A percentile compares a stretch with the other conserved stretches of the same genome.
Evolutionary conservation across 352 stramenopile genomes (phyloP).

Genomic region (Phytophthora sojae): DNA sequence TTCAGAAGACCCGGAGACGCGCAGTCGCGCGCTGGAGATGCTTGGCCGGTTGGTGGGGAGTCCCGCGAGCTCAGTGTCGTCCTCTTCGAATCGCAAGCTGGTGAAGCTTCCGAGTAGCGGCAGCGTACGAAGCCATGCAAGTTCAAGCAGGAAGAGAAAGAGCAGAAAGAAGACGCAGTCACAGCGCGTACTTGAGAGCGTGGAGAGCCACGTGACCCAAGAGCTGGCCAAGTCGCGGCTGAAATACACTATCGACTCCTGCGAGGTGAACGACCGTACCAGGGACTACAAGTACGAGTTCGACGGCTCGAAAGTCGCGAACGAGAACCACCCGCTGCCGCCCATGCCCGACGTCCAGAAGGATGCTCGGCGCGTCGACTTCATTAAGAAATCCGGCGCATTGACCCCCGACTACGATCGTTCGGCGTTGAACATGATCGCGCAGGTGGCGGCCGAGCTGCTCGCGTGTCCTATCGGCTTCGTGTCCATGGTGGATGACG

Average conservation of each 20-base stretch:
- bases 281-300: conserved; percentile 66
- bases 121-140: conserved; percentile 4
- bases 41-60: conserved; percentile 49
- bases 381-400: conserved; percentile 57
- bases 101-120: conserved; percentile 25
- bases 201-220: conserved; percentile 56
- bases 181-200: conserved; percentile 41
- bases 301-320: conserved; percentile 40
- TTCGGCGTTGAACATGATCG: conserved; percentile 59
- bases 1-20: conserved; percentile 47
- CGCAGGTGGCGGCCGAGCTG: conserved; percentile 57
- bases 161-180: conserved; percentile 35
- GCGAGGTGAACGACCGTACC: conserved; percentile 40
- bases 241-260: conserved; percentile 29
- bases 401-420: conserved; percentile 53
- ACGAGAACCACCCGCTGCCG: conserved; percentile 53
- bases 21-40: conserved; percentile 55
- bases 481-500: conserved; percentile 63
- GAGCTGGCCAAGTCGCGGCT: conserved; percentile 33
- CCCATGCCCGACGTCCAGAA: conserved; percentile 48
- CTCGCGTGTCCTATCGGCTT: conserved; percentile 68
- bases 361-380: conserved; percentile 49
- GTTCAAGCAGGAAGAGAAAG: conserved; percentile 17
- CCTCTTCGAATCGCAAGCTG: conserved; percentile 26
- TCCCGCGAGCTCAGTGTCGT: conserved; percentile 25